These are phyloP conservation scores for Begonia fuchsioides DNA, from an alignment of 306 rosid species.

Conservation along the genomic window DNA sequence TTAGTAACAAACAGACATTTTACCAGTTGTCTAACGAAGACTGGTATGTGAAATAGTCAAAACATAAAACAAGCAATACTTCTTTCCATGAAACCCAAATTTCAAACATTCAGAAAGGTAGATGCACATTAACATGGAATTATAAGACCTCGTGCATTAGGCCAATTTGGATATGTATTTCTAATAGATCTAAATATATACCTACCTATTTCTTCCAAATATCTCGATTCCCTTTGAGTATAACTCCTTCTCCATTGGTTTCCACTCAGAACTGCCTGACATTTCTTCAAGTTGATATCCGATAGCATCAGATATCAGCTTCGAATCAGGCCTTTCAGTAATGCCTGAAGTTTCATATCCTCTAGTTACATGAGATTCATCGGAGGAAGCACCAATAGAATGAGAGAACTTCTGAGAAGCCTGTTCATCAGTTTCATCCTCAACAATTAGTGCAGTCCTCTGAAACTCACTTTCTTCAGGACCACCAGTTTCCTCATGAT, in stretches of 20 bases:
- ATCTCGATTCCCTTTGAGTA: constrained; percentile 88
- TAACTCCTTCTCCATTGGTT: constrained; percentile 70
- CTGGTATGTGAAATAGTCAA: background rate
- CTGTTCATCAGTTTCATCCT: constrained; percentile 17
- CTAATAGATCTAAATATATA: background rate
- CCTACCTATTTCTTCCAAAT: constrained; percentile 86
- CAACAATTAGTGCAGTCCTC: constrained; percentile 11
- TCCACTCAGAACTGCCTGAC: constrained; percentile 46
- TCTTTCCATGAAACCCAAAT: background rate
- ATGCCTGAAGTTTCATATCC: constrained; percentile 22
- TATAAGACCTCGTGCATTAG: background rate
- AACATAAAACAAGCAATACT: background rate
- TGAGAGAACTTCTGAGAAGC: constrained; percentile 22
- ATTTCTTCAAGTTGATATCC: constrained; percentile 21
- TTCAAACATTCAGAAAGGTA: background rate
- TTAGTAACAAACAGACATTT: background rate
- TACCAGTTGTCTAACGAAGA: background rate
- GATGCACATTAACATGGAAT: background rate
- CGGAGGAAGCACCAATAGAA: constrained; percentile 27
- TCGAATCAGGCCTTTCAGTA: constrained; percentile 21
- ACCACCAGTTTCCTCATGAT: constrained; percentile 10
- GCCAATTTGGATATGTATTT: background rate
- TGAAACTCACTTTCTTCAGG: constrained; percentile 17
- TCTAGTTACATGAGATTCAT: constrained; percentile 19
- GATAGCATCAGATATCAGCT: constrained; percentile 21